These are phyloP conservation scores for Wickerhamomyces xylosicus DNA, from an alignment of 805 yeast species.

Conservation along the genomic window DNA sequence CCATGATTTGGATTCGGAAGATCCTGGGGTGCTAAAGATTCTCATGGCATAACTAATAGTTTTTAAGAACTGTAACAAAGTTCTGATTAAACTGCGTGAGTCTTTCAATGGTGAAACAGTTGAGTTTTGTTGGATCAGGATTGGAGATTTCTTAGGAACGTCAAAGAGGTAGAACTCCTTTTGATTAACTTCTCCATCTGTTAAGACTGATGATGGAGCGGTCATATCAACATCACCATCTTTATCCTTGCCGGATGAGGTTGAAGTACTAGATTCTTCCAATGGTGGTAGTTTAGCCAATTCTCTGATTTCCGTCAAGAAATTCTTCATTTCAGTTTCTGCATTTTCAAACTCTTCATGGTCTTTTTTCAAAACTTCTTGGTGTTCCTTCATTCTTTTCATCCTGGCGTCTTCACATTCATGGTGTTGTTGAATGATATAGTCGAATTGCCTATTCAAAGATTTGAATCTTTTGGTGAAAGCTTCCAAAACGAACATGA, in stretches of 20 bases:
- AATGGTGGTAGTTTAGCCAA: constrained; percentile 4
- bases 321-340: constrained; percentile 24
- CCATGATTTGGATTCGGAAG: constrained; percentile 28
- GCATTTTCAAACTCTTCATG: constrained; percentile 25
- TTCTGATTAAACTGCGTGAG: constrained; percentile 78
- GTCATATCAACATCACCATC: constrained; percentile 23
- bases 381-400: constrained; percentile 32
- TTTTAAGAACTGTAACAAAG: constrained; percentile 81
- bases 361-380: constrained; percentile 19
- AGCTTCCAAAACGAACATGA: constrained; percentile 79
- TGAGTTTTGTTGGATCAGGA: constrained; percentile 39
- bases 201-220: constrained; percentile 10
- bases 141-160: constrained; percentile 42
- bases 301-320: constrained; percentile 17
- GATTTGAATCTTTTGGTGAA: constrained; percentile 75
- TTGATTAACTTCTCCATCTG: neutral
- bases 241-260: constrained; percentile 6
- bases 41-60: constrained; percentile 85
- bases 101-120: constrained; percentile 66
- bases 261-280: neutral
- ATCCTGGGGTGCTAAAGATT: constrained; percentile 79
- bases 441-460: constrained; percentile 61
- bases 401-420: constrained; percentile 35
- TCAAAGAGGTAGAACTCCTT: constrained; percentile 31
- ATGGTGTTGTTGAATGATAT: constrained; percentile 52